Evolutionary conservation across 1,284 basidiomycete genomes (phyloP).

Genomic region (Bjerkandera adusta): DNA sequence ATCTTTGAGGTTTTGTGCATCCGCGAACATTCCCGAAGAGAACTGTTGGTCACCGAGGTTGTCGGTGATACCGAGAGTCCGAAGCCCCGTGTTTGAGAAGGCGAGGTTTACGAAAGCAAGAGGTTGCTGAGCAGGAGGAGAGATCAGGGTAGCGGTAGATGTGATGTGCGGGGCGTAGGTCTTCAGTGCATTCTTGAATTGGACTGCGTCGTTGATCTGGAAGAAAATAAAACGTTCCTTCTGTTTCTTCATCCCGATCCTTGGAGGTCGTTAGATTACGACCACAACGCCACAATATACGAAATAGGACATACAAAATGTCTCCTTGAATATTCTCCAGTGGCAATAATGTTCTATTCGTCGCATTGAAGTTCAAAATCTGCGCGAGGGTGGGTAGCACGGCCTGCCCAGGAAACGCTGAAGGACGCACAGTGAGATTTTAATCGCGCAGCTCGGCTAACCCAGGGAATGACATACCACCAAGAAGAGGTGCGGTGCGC

Average conservation of each 20-base stretch:
- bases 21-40: slow-evolving; percentile 8
- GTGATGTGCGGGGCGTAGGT: slow-evolving; percentile 12
- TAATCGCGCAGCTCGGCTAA: neutral
- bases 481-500: slow-evolving; percentile 4
- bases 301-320: slow-evolving; percentile 10
- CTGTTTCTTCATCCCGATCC: slow-evolving; percentile 16
- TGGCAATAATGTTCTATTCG: slow-evolving; percentile 13
- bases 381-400: slow-evolving; percentile 6
- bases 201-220: slow-evolving; percentile 12
- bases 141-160: slow-evolving; percentile 12
- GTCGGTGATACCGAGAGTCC: slow-evolving; percentile 10
- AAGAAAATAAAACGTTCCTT: slow-evolving; percentile 12
- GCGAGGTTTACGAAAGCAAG: slow-evolving; percentile 14
- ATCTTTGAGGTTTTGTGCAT: slow-evolving; percentile 11
- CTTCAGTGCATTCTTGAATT: slow-evolving; percentile 12
- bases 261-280: neutral
- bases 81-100: slow-evolving; percentile 12
- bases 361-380: slow-evolving; percentile 11
- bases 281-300: neutral
- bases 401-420: slow-evolving; percentile 13
- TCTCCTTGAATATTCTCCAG: slow-evolving; percentile 15
- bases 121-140: slow-evolving; percentile 8
- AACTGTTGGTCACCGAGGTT: slow-evolving; percentile 9
- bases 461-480: neutral
- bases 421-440: neutral